Base-by-base conservation (phyloP, 495 filamentous ascomycete species). In the Trichoderma asperelloides region DNA sequence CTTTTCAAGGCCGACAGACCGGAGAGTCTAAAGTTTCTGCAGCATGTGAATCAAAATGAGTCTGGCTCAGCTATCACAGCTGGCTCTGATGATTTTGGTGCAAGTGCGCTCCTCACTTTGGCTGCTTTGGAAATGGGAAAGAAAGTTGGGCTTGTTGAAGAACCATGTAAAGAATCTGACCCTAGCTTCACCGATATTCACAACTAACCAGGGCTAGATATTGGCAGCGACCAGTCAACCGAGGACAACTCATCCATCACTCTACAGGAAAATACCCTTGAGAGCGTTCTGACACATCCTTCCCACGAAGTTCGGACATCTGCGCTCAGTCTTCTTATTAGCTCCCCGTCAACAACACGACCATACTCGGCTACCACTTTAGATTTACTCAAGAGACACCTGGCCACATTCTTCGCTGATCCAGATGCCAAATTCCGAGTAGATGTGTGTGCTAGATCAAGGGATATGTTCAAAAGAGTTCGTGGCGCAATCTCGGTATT, bases 351-450 rank as follows among this genome's bases (percentile, higher is more conserved):
- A 8, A 86, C 86, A 0, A 88, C 89, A 3, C 87, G 86, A 33
- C 90, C 92, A 11, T 85, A 94, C 21, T 85, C 87, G 0, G 62
- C 77, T 3, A 78, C 74, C 51, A 82, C 87, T 0, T 81, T 93
- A 2, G 69, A 70, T n/a, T 80, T 87, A 2, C 81, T 96, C 28
- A 76, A 84, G 47, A 77, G 73, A 49, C 82, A 87, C 43, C 77
- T 97, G 0, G 80, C 85, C 3, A 81, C 86, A 2, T 86, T 96
- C 64, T 87, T 93, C 76, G 84, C 88, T 4, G 92, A 96, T 68
- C 87, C 89, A n/a, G 91, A 96, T 70, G 86, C 94, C 9, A 89
- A 92, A 69, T 84, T 90, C 68, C 85, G 94, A 64, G 87, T 91
- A 47, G 91, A 95, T 68, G 79, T 93, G 2, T 78, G 93, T 65